Conservation (phyloP, 192 early-diverging fungal genomes). For the Coemansia sp. region DNA sequence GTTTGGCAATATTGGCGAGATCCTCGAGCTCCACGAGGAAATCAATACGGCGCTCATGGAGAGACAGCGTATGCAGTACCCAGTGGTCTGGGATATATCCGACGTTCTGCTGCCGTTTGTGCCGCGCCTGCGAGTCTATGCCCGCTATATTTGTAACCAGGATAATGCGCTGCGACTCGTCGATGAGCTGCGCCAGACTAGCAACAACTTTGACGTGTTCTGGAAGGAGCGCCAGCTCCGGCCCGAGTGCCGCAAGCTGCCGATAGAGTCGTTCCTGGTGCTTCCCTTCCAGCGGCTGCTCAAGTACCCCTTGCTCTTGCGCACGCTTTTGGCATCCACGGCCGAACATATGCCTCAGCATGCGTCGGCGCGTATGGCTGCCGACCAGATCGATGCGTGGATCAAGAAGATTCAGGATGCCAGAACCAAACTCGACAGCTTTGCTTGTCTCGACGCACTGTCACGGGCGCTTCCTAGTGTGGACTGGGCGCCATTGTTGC, state of each 20-base stretch:
- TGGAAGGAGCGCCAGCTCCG: conserved; percentile 53
- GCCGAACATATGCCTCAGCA: conserved; percentile 42
- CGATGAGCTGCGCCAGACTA: conserved; percentile 42
- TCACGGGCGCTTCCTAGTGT: conserved; percentile 14
- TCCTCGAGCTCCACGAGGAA: conserved; percentile 54
- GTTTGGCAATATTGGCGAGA: conserved; percentile 55
- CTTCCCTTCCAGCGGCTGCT: conserved; percentile 63
- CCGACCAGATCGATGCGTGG: conserved; percentile 49
- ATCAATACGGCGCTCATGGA: conserved; percentile 56
- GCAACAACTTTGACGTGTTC: conserved; percentile 52
- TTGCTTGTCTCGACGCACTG: conserved; percentile 41
- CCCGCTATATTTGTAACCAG: conserved; percentile 59
- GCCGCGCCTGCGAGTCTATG: conserved; percentile 49
- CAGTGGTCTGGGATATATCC: conserved; percentile 55
- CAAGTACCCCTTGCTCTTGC: conserved; percentile 60
- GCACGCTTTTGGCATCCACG: conserved; percentile 54
- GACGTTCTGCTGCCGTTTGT: conserved; percentile 57
- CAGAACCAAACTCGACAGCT: conserved; percentile 42
- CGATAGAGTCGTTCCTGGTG: conserved; percentile 56
- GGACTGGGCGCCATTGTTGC: conserved; percentile 27
- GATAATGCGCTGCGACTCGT: conserved; percentile 56
- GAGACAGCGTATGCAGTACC: conserved; percentile 57
- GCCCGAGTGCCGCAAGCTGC: conserved; percentile 56
- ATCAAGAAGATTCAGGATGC: conserved; percentile 51
- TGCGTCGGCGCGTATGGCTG: conserved; percentile 33